Evolutionary conservation across 805 yeast genomes (phyloP), one percentile per base, ranked within the genome.

Genomic region (Zygosaccharomyces siamensis): DNA sequence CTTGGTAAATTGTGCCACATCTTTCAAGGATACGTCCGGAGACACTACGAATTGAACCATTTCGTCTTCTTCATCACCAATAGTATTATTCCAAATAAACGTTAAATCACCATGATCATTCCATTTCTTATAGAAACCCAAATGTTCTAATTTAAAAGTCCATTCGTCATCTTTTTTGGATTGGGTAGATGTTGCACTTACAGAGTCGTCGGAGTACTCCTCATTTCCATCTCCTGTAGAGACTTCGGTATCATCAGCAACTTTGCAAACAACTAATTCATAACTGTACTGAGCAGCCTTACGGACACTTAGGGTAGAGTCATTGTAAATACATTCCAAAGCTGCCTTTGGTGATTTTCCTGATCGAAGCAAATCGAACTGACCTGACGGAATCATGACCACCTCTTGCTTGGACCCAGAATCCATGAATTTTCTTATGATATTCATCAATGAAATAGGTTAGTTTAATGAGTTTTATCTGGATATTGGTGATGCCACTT

Each of bases 321-420:
- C 95, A 50, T 80, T 83, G 66, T 81, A 90, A 18, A 89, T 72
- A 59, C 90, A 84, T 66, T 93, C 97, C 31, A 81, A 72, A 23
- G 82, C 89, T 7, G 96, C 90, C 63, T 89, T 88, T 10, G 97
- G 97, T 2, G 96, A 86, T 20, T 74, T 76, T 5, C 86, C 85
- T 1, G 86, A 75, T 43, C 98, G 72, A 14, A 85, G 76, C 39
- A 92, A 72, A 61, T 75, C 86, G 41, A 92, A 74, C 67, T 83
- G 84, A 3, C 97, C 98, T 0, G 84, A 77, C 2, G 96, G 88
- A 43, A 93, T 74, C 59, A 78, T 74, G 7, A 81, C 79, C 28
- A 88, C 67, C 49, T 81, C 84, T 58, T 83, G 83, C 32, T 77
- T 75, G 8, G 81, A 70, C 26, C 76, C 71, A 12, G 78, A 69